Evolutionary conservation across 164 flowering plant species (phyloP), one percentile per base, ranked within the genome.

Genomic region (Houttuynia cordata): DNA sequence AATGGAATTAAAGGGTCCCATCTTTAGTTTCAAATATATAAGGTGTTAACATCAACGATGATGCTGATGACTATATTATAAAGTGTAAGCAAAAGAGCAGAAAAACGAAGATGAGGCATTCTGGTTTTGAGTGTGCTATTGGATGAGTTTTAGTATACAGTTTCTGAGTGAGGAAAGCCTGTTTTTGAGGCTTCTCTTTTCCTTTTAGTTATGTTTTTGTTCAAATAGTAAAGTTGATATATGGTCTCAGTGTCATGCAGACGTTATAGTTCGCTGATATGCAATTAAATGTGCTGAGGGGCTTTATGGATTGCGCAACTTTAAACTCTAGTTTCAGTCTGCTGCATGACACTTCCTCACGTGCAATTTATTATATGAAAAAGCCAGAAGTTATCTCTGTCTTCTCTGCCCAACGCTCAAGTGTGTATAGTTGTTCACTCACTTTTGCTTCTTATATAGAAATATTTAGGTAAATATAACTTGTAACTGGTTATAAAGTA

Each of bases 371-470:
- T 18, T 30, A 34, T 41, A 37, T 64, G 42, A 63, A 39, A 50
- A 54, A 54, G 58, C 51, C 24, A 51, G 40, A 62, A 15, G 51
- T 61, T 42, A 34, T 52, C 53, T n/a, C 22, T 23, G 60, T 56
- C 20, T 2, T 55, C 39, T 62, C 71, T 12, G 47, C 62, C n/a
- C 58, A 34, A 34, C 37, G 56, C 39, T 61, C 73, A 20, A 64
- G 73, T 73, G 67, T 50, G 58, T 58, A 2, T 19, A 14, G 1
- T 47, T 59, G 60, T 17, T 47, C 21, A 21, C 22, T 23, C 23
- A 19, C 12, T 6, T 47, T 21, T 59, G 7, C 40, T 10, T 5
- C 18, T 25, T 55, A 1, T 54, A 1, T 37, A 7, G 37, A 10
- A 22, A 54, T 22, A 25, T 25, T 10, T 3, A 30, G 15, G 30